Conservation (phyloP, 331 rosid genomes). For the Malus hybrid region DNA sequence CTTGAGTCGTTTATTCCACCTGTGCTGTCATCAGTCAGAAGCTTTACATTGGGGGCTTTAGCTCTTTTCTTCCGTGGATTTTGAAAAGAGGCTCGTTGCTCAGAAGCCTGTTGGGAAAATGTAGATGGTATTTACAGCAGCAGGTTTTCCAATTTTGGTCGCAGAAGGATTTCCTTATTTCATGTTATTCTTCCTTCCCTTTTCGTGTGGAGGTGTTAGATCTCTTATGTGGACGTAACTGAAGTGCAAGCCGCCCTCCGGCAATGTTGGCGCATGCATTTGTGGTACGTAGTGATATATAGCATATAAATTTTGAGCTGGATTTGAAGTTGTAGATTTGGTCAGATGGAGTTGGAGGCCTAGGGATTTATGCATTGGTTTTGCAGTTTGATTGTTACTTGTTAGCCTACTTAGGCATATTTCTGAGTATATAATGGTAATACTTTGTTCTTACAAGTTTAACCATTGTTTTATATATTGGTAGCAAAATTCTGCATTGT, state of each 20-base stretch:
- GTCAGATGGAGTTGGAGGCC: conserved; percentile 5
- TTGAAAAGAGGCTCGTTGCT: conserved; percentile 13
- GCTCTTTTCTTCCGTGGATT: conserved; percentile 17
- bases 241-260: not conserved
- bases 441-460: not conserved
- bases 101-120: conserved; percentile 1
- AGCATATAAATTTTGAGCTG: not conserved
- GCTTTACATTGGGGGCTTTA: conserved; percentile 6
- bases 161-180: conserved; percentile 11
- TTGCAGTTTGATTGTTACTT: not conserved
- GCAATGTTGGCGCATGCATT: conserved; percentile 16
- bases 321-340: conserved; percentile 8
- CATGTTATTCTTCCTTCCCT: conserved; percentile 8
- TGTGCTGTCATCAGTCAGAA: conserved; percentile 4
- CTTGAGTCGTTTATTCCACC: conserved; percentile 12
- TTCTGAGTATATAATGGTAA: not conserved
- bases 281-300: conserved; percentile 5
- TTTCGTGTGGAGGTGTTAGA: conserved; percentile 19
- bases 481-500: not conserved
- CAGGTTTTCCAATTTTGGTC: conserved; percentile 21
- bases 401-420: not conserved
- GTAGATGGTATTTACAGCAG: not conserved
- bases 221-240: conserved; percentile 17
- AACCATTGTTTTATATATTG: not conserved
- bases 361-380: not conserved